Conservation (phyloP, 306 rosid species). For the Gastrolobium villosum region DNA sequence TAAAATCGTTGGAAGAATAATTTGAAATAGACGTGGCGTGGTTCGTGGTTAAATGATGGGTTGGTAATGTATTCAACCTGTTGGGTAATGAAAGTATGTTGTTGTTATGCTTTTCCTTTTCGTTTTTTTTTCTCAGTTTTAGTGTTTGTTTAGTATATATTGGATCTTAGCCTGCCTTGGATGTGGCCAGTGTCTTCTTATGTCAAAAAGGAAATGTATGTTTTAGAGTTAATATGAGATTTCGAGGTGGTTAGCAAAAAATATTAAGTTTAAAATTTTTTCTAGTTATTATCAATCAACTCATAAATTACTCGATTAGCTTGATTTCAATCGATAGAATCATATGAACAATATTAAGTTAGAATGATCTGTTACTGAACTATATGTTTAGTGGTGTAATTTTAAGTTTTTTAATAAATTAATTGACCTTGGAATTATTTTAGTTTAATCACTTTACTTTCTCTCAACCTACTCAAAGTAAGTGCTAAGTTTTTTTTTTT, state of each 20-base stretch:
- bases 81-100: conserved; percentile 16
- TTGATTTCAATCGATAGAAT: too few species aligned
- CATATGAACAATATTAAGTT: too few species aligned
- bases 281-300: too few species aligned
- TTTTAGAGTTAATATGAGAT: neutral
- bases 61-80: conserved; percentile 20
- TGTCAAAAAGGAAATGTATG: neutral
- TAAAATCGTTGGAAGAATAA: neutral
- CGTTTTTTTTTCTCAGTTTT: too few species aligned
- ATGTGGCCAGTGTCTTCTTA: neutral
- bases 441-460: too few species aligned
- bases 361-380: too few species aligned
- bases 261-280: neutral
- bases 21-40: conserved; percentile 4
- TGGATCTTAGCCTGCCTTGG: neutral
- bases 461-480: too few species aligned
- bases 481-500: too few species aligned
- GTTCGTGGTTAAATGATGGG: conserved; percentile 24
- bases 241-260: neutral
- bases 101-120: neutral
- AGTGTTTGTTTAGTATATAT: neutral
- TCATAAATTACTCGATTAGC: too few species aligned
- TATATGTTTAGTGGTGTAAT: too few species aligned
- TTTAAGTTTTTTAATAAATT: too few species aligned
- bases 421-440: too few species aligned